Conservation (phyloP, 768 basidiomycete genomes). For the Suillus tomentosus region DNA sequence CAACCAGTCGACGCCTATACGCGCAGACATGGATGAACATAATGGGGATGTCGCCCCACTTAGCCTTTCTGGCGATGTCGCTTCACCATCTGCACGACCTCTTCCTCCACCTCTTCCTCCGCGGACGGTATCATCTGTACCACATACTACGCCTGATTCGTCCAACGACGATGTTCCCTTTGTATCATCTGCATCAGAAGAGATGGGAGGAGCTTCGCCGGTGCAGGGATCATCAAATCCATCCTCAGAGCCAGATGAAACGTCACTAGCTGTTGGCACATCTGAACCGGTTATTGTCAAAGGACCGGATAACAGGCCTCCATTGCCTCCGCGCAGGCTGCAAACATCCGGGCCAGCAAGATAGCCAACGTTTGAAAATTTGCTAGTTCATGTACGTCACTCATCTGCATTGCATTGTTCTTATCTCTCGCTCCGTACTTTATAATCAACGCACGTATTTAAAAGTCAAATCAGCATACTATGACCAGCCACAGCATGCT, state of each 20-base stretch:
- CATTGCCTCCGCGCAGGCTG: slow-evolving; percentile 37
- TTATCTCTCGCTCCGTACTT: slow-evolving; percentile 1
- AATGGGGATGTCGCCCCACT: slow-evolving; percentile 34
- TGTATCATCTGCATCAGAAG: slow-evolving; percentile 49
- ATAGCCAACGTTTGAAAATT: slow-evolving; percentile 5
- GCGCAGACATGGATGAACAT: slow-evolving; percentile 21
- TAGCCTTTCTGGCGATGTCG: slow-evolving; percentile 26
- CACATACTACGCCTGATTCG: slow-evolving; percentile 30
- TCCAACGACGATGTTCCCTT: slow-evolving; percentile 25
- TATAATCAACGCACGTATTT: slow-evolving; percentile 13
- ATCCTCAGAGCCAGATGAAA: slow-evolving; percentile 11
- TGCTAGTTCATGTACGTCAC: slow-evolving; percentile 3
- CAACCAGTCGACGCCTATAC: slow-evolving; percentile 10
- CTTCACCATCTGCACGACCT: slow-evolving; percentile 29
- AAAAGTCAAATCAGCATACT: neutral
- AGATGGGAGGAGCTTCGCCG: slow-evolving; percentile 30
- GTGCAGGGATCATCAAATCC: slow-evolving; percentile 21
- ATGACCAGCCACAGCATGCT: neutral
- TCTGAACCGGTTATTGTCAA: slow-evolving; percentile 11
- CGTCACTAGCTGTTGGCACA: slow-evolving; percentile 7
- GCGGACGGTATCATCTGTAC: slow-evolving; percentile 37
- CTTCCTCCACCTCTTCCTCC: slow-evolving; percentile 44
- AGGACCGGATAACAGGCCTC: slow-evolving; percentile 26
- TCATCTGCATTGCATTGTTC: slow-evolving; percentile 8
- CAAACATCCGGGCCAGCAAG: slow-evolving; percentile 14